A percentile compares a stretch with the other conserved stretches of the same genome.
Conservation (phyloP, 768 basidiomycete species). For the Mrakia gelida region DNA sequence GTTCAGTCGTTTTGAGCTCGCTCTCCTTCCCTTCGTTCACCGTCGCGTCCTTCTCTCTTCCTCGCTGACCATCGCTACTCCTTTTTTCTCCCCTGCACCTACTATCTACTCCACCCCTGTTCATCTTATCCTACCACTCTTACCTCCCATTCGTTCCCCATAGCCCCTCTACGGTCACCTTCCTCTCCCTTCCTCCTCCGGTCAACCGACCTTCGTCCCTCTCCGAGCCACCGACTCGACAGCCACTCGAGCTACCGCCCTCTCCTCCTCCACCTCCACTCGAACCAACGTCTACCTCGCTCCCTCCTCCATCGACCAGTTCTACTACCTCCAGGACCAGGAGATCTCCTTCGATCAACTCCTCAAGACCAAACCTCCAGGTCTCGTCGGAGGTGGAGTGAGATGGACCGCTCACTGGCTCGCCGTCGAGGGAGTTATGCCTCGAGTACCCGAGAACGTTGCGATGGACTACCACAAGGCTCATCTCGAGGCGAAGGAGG, state of each 20-base stretch:
- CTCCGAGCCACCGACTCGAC: slow-evolving; percentile 17
- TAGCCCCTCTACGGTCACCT: slow-evolving; percentile 79
- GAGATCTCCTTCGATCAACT: slow-evolving; percentile 95
- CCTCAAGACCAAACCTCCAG: slow-evolving; percentile 53
- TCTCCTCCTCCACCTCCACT: slow-evolving; percentile 27
- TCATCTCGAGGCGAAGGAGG: neutral
- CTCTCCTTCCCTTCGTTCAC: neutral
- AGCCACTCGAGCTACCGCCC: slow-evolving; percentile 23
- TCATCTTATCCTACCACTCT: too few relatives aligned
- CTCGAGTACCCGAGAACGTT: slow-evolving; percentile 83
- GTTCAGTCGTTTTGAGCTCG: slow-evolving; percentile 18
- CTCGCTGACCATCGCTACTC: neutral
- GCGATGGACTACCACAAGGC: slow-evolving; percentile 12
- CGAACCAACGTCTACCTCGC: neutral
- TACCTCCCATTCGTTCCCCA: slow-evolving; percentile 29
- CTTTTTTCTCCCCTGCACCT: too few relatives aligned
- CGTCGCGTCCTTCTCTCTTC: neutral
- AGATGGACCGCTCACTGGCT: slow-evolving; percentile 79
- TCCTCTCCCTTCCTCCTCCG: slow-evolving; percentile 53
- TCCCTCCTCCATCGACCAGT: slow-evolving; percentile 25
- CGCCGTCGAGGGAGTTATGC: slow-evolving; percentile 95
- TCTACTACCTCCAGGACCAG: slow-evolving; percentile 93
- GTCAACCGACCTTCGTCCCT: slow-evolving; percentile 45
- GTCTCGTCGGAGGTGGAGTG: slow-evolving; percentile 36
- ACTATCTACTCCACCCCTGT: too few relatives aligned